Evolutionary conservation across 1,284 basidiomycete species (phyloP).

Genomic region (Ceratobasidium sp.): DNA sequence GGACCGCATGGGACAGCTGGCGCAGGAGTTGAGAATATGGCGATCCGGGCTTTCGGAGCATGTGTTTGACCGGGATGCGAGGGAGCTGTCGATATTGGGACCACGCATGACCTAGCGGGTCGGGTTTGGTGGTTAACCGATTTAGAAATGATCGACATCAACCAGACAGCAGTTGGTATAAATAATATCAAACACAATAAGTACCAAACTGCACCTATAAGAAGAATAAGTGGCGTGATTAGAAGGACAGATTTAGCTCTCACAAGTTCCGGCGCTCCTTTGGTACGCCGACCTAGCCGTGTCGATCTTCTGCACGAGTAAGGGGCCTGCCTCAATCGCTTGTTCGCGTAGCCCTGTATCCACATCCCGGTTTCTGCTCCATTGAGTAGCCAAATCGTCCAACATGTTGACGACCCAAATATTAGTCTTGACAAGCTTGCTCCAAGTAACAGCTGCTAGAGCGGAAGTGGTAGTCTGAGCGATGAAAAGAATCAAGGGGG

Average conservation of each 20-base stretch:
- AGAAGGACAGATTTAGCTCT: background rate
- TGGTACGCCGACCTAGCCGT: conserved; percentile 11
- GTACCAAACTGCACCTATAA: conserved; percentile 25
- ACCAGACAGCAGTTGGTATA: conserved; percentile 34
- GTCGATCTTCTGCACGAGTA: conserved; percentile 29
- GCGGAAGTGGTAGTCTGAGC: conserved; percentile 36
- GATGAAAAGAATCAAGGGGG: conserved; percentile 3
- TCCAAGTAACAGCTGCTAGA: conserved; percentile 34
- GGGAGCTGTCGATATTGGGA: no score
- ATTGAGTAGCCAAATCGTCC: background rate
- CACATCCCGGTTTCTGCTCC: background rate
- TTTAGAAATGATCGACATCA: conserved; percentile 19
- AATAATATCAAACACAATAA: conserved; percentile 31
- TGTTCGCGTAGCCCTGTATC: background rate
- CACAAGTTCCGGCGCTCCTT: conserved; percentile 29
- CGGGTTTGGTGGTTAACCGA: conserved; percentile 11
- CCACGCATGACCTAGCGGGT: background rate
- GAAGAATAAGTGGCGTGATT: background rate
- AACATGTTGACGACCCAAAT: conserved; percentile 14
- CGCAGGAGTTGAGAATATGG: no score
- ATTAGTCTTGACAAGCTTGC: conserved; percentile 33
- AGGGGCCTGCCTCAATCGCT: conserved; percentile 8
- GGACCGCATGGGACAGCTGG: no score
- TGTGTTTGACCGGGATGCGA: no score
- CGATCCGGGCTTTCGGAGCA: no score